A percentile compares a stretch with the other conserved stretches of the same genome.
Conservation (phyloP, 2,329 filamentous ascomycete genomes). For the Cladophialophora immunda region DNA sequence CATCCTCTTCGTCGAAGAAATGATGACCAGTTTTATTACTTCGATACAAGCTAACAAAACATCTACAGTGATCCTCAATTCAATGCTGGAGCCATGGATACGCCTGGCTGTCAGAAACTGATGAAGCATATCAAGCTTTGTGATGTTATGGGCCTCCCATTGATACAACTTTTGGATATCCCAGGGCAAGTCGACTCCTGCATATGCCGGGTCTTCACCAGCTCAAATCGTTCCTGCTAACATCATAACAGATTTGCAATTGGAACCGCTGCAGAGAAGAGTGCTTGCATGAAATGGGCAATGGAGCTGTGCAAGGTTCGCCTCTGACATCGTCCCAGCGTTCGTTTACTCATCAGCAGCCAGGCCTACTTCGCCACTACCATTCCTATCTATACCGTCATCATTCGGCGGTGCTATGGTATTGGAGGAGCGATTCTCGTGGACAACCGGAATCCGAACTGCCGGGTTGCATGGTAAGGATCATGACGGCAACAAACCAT, state of each 20-base stretch:
- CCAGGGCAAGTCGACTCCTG: constrained; percentile 51
- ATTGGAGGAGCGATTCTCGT: constrained; percentile 72
- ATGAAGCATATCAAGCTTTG: constrained; percentile 68
- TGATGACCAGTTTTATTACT: not conserved
- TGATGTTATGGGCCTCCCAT: constrained; percentile 71
- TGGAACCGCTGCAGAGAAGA: constrained; percentile 67
- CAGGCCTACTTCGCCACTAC: constrained; percentile 68
- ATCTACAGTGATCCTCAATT: constrained; percentile 63
- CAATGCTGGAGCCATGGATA: constrained; percentile 68
- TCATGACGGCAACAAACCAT: not conserved
- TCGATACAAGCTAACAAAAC: not conserved
- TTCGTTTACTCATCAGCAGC: not conserved
- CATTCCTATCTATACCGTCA: constrained; percentile 69
- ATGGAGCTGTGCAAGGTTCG: constrained; percentile 62
- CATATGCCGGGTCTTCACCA: not conserved
- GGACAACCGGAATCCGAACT: constrained; percentile 67
- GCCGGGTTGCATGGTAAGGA: constrained; percentile 61
- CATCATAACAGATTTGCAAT: constrained; percentile 59
- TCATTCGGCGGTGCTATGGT: constrained; percentile 68
- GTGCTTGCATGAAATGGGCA: constrained; percentile 71
- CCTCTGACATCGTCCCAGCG: not conserved
- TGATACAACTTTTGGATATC: constrained; percentile 70
- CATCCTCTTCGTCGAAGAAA: not conserved
- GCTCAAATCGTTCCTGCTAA: not conserved
- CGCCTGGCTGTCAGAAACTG: constrained; percentile 68